Percentiles rank a stretch among this genome's conserved stretches.
Conservation (phyloP, 2,329 filamentous ascomycete genomes). For the Colletotrichum theobromicola region DNA sequence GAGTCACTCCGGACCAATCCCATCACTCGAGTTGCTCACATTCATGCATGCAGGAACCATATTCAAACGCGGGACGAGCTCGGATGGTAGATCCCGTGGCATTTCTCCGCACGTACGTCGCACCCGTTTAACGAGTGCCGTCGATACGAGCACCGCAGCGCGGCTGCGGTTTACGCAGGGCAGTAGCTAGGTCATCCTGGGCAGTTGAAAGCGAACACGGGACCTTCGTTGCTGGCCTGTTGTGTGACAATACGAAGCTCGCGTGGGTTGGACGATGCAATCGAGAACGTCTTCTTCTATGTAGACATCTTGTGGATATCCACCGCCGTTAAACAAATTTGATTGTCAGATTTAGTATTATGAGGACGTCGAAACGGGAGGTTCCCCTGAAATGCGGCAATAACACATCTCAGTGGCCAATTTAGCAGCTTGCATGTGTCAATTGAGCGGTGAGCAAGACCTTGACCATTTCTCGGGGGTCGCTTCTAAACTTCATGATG, state of each 20-base stretch:
- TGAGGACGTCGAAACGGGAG: neutral
- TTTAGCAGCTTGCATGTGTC: neutral
- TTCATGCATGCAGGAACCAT: neutral
- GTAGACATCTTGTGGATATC: neutral
- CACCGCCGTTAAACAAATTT: neutral
- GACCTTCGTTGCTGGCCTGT: neutral
- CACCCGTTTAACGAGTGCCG: neutral
- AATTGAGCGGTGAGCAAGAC: neutral
- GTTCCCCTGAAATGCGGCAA: neutral
- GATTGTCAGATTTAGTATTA: rapidly evolving
- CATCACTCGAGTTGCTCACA: neutral
- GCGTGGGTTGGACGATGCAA: neutral
- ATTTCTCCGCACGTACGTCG: neutral
- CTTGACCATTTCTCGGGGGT: neutral
- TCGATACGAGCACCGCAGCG: neutral
- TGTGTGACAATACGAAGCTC: neutral
- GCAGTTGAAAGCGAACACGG: neutral
- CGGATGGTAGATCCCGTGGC: neutral
- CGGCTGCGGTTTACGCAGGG: neutral
- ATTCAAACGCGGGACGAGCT: neutral
- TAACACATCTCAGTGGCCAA: neutral
- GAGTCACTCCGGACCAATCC: neutral
- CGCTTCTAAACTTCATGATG: neutral
- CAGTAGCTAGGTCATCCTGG: neutral
- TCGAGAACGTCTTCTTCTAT: rapidly evolving